These are phyloP conservation scores for Penicillium herquei DNA, from an alignment of 495 filamentous ascomycete species.

Conservation along the genomic window DNA sequence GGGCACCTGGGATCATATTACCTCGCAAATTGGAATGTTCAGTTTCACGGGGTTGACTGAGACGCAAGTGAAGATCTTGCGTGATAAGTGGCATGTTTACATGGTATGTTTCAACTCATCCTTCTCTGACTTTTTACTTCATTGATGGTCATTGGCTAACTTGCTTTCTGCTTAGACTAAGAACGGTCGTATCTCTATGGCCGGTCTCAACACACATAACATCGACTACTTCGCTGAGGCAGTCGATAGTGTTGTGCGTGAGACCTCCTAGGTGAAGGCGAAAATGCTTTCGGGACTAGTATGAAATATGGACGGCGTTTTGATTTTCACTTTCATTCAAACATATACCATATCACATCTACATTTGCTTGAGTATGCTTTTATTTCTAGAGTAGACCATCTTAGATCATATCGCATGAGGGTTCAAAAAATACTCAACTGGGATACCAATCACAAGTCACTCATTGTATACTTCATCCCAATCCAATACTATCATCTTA, in stretches of 20 bases:
- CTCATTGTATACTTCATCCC: too few species aligned
- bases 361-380: neutral
- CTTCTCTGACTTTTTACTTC: neutral
- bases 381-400: too few species aligned
- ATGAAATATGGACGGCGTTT: neutral
- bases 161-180: constrained; percentile 58
- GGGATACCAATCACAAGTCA: too few species aligned
- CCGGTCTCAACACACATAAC: constrained; percentile 87
- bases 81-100: constrained; percentile 84
- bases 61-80: constrained; percentile 76
- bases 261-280: constrained; percentile 34
- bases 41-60: constrained; percentile 91
- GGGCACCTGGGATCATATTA: constrained; percentile 94
- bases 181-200: constrained; percentile 97
- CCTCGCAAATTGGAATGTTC: constrained; percentile 99
- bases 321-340: neutral
- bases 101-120: constrained; percentile 52
- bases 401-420: too few species aligned
- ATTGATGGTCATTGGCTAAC: neutral
- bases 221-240: constrained; percentile 90
- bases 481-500: constrained; percentile 29
- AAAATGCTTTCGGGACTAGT: too few species aligned
- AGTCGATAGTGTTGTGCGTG: constrained; percentile 80
- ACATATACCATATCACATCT: neutral
- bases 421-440: too few species aligned